These are phyloP conservation scores for Lunasporangiospora selenospora DNA, from an alignment of 192 early-diverging fungal species.

Conservation along the genomic window DNA sequence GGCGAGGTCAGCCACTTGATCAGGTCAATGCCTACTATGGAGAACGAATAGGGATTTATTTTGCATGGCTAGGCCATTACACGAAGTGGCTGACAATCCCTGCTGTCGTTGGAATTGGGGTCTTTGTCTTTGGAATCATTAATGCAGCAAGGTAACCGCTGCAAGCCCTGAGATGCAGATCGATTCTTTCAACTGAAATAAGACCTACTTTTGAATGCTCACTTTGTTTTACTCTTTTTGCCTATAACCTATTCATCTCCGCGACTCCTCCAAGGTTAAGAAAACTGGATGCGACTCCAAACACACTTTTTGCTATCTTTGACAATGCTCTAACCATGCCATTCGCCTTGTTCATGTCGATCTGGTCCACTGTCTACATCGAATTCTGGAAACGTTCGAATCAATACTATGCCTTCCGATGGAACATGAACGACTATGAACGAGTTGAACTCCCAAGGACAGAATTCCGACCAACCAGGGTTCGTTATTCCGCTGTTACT, in stretches of 20 bases:
- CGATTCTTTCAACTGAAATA: too few relatives aligned
- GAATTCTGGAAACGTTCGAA: constrained; percentile 66
- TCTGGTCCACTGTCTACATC: constrained; percentile 66
- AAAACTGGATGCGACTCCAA: constrained; percentile 22
- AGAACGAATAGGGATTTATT: constrained; percentile 69
- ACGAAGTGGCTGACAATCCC: constrained; percentile 62
- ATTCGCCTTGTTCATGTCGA: constrained; percentile 65
- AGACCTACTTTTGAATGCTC: too few relatives aligned
- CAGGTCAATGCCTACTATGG: constrained; percentile 66
- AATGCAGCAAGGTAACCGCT: constrained; percentile 29
- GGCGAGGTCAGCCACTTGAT: constrained; percentile 50
- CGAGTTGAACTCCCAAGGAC: constrained; percentile 53
- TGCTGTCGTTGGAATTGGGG: constrained; percentile 55
- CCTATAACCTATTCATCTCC: not conserved
- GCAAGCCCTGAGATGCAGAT: too few relatives aligned
- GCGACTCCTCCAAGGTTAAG: constrained; percentile 7
- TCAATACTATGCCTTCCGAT: constrained; percentile 48
- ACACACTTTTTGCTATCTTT: constrained; percentile 54
- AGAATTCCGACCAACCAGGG: constrained; percentile 55
- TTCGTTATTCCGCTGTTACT: constrained; percentile 52
- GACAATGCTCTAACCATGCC: constrained; percentile 65
- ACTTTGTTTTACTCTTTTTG: too few relatives aligned
- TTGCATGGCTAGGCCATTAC: constrained; percentile 73
- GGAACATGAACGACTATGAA: constrained; percentile 59
- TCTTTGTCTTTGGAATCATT: constrained; percentile 60